These are phyloP conservation scores for Candida dubliniensis DNA, from an alignment of 1,139 yeast species.

Conservation along the genomic window DNA sequence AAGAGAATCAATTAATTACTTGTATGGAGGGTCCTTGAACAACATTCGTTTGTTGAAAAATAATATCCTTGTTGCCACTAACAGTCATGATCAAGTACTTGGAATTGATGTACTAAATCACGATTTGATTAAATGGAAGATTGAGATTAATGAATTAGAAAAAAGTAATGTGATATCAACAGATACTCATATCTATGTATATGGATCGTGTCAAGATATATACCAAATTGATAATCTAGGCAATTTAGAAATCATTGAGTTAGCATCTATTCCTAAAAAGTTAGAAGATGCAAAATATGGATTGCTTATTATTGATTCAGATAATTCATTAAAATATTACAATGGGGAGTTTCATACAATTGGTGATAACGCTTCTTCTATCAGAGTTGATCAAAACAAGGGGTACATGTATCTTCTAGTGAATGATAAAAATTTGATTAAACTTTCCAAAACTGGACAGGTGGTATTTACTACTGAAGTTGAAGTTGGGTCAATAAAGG, in stretches of 20 bases:
- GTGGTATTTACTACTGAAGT: conserved; percentile 6
- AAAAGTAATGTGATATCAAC: conserved; percentile 4
- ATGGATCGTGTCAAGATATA: conserved; percentile 9
- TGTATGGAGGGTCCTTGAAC: conserved; percentile 18
- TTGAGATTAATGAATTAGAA: conserved; percentile 7
- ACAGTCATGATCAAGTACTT: conserved; percentile 27
- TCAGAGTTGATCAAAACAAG: conserved; percentile 11
- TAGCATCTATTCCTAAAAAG: conserved; percentile 2
- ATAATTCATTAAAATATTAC: conserved; percentile 15
- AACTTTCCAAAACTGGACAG: conserved; percentile 12
- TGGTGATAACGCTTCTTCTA: conserved; percentile 4
- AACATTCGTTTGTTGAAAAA: conserved; percentile 9
- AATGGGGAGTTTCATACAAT: conserved; percentile 4
- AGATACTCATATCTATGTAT: conserved; percentile 7
- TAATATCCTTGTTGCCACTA: conserved; percentile 24
- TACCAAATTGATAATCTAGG: conserved; percentile 12
- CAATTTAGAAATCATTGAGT: conserved; percentile 5
- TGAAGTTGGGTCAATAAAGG: conserved; percentile 13
- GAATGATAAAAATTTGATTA: conserved; percentile 13
- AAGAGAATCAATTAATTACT: conserved; percentile 32
- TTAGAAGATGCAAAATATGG: conserved; percentile 15
- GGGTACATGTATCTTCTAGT: conserved; percentile 17
- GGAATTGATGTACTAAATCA: conserved; percentile 18
- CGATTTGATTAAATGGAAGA: conserved; percentile 18
- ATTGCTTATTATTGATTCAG: conserved; percentile 19